These are phyloP conservation scores for Pseudodiploospora longispora DNA, from an alignment of 2,329 filamentous ascomycete genomes.

Conservation along the genomic window DNA sequence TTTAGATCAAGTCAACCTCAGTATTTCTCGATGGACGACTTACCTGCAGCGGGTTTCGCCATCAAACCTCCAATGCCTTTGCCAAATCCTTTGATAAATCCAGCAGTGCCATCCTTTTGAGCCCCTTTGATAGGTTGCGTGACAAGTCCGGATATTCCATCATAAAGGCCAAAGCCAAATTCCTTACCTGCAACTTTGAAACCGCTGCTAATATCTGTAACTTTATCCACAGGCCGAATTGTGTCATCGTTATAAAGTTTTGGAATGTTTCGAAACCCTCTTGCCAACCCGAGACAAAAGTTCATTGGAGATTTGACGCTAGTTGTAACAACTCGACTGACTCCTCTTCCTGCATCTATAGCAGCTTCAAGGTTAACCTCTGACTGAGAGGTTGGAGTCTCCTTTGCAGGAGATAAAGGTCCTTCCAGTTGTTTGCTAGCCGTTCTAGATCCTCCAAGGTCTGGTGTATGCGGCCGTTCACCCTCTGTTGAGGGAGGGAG, in stretches of 20 bases:
- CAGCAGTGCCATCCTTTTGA: slow-evolving; percentile 40
- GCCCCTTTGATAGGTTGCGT: slow-evolving; percentile 64
- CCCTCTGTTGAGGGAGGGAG: background rate
- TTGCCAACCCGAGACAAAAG: slow-evolving; percentile 71
- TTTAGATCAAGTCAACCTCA: background rate
- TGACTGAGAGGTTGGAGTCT: slow-evolving; percentile 1
- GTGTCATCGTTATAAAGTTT: slow-evolving; percentile 79
- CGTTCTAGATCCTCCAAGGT: background rate
- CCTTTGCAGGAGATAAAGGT: too few relatives aligned
- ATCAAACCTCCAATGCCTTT: slow-evolving; percentile 77
- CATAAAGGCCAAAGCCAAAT: slow-evolving; percentile 69
- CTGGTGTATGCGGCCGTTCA: background rate
- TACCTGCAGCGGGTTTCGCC: slow-evolving; percentile 73
- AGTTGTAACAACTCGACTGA: slow-evolving; percentile 65
- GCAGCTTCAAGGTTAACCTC: slow-evolving; percentile 45
- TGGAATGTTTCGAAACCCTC: slow-evolving; percentile 83
- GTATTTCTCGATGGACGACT: slow-evolving; percentile 17
- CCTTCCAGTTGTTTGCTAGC: slow-evolving; percentile 4
- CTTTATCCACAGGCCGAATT: slow-evolving; percentile 68
- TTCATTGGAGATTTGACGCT: slow-evolving; percentile 76
- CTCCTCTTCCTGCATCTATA: slow-evolving; percentile 56
- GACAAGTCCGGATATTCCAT: slow-evolving; percentile 72
- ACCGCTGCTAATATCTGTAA: slow-evolving; percentile 69
- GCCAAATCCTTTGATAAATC: slow-evolving; percentile 70
- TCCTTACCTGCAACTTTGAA: slow-evolving; percentile 71